These are phyloP conservation scores for Dalbergia cochinchinensis DNA, from an alignment of 306 rosid genomes.

Conservation along the genomic window DNA sequence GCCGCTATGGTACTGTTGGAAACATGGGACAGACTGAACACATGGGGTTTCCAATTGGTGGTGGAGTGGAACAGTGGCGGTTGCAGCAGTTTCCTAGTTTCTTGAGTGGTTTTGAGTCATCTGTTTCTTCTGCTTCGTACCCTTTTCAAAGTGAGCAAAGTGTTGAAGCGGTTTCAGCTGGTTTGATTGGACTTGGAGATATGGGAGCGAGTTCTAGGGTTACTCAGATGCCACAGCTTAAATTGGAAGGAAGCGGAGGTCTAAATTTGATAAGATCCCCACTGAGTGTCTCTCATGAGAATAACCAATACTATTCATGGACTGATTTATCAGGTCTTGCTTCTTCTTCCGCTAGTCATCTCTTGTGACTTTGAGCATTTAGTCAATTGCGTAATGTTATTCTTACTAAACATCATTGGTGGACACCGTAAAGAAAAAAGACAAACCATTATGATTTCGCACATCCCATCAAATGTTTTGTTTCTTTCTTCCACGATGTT, in stretches of 20 bases:
- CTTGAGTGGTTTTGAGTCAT: conserved; percentile 53
- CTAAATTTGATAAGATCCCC: conserved; percentile 44
- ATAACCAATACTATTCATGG: conserved; percentile 52
- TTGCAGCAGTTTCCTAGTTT: conserved; percentile 57
- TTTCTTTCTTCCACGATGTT: too few relatives aligned
- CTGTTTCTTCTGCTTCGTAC: conserved; percentile 41
- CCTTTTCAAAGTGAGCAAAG: conserved; percentile 44
- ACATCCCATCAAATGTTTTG: too few relatives aligned
- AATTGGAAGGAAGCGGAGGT: conserved; percentile 52
- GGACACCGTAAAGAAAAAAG: too few relatives aligned
- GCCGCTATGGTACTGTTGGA: conserved; percentile 51
- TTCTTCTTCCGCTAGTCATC: conserved; percentile 59
- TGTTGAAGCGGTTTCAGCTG: conserved; percentile 13
- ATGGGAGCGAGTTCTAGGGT: conserved; percentile 49
- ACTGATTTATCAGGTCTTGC: conserved; percentile 60
- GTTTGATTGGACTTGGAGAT: conserved; percentile 38
- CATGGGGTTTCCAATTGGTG: conserved; percentile 48
- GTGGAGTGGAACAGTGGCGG: conserved; percentile 54
- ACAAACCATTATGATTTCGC: too few relatives aligned
- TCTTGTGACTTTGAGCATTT: conserved; percentile 43
- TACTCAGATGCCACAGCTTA: conserved; percentile 7
- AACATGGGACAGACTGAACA: conserved; percentile 52
- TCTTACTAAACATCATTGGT: too few relatives aligned
- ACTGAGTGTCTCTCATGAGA: conserved; percentile 42
- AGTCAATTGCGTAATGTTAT: too few relatives aligned